Evolutionary conservation across 192 early-diverging fungal species (phyloP), one percentile per base, ranked within the genome.

Genomic region (Linnemannia exigua): DNA sequence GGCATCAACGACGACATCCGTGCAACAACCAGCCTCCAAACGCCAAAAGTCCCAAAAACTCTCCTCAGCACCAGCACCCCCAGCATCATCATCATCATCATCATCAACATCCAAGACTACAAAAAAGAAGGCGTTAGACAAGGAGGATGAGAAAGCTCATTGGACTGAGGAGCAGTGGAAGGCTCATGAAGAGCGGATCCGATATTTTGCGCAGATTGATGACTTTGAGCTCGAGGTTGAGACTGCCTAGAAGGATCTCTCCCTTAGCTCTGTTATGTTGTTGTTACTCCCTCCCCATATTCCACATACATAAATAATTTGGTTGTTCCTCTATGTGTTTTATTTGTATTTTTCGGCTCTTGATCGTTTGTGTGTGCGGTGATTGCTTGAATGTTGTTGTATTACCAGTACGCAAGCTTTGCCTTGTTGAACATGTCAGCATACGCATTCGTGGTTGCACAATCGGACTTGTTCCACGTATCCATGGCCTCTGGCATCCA

Each of bases 401-500:
- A 46, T 54, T 79, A 85, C 83, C 83, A 85, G 19, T 33, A 72
- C 0, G 77, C 83, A 15, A 79, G 77, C n/a, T 52, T 79, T 8
- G 68, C 12, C 47, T 47, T 85, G 61, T 79, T 85, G 33, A 85
- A 85, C 83, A 85, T 79, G 16, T 85, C 74, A 9, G 83, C 83
- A 51, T 79, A 85, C 0, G 67, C 77, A 75, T 67, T 85, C 6
- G 83, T 85, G 20, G 83, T 79, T 11, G 61, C 79, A 75, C 94
- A 94, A 75, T 94, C 91, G 1, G 91, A 89, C 28, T 88, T 80
- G 33, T 88, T 82, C 63, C 88, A 72, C 7, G 90, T 85, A 33
- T 90, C 78, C 50, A 88, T 67, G 0, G 94, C 94, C 75, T 95
- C 91, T 5, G 93, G 93, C 84, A 95, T 75, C 94, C 94, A 94